These are phyloP conservation scores for Phytophthora pini DNA, from an alignment of 352 stramenopile species.

Conservation along the genomic window DNA sequence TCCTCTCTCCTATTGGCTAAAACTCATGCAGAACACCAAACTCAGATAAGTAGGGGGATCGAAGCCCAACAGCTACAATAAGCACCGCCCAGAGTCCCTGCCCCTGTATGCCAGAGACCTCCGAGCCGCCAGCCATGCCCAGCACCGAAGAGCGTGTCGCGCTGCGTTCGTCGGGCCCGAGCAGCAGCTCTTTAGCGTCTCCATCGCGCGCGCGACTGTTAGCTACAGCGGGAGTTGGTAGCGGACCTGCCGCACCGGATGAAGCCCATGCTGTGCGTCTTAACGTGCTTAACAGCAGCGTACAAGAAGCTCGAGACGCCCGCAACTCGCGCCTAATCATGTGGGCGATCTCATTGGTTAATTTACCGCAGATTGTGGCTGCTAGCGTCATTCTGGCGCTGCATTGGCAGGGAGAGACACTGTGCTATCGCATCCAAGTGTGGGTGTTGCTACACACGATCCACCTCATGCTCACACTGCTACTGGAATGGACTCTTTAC, in stretches of 20 bases:
- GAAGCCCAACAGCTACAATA: too few species aligned
- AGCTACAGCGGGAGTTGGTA: conserved; percentile 31
- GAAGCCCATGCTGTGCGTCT: conserved; percentile 83
- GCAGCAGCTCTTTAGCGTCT: conserved; percentile 28
- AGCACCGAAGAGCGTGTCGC: conserved; percentile 39
- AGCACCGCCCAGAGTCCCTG: not conserved
- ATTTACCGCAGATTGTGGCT: conserved; percentile 76
- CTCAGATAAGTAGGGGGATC: conserved; percentile 1
- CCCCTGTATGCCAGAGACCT: conserved; percentile 27
- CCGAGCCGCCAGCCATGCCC: conserved; percentile 28
- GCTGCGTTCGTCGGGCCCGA: conserved; percentile 25
- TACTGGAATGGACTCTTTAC: conserved; percentile 82
- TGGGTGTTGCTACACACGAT: conserved; percentile 83
- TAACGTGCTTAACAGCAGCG: conserved; percentile 86
- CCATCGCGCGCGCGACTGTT: conserved; percentile 38
- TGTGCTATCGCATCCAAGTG: conserved; percentile 86
- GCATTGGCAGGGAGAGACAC: conserved; percentile 72
- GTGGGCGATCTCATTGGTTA: conserved; percentile 78
- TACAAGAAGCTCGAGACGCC: conserved; percentile 80
- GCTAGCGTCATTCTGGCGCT: conserved; percentile 64
- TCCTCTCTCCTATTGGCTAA: conserved; percentile 9
- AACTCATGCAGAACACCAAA: conserved; percentile 8
- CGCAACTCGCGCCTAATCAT: conserved; percentile 85
- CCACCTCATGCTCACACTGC: conserved; percentile 70
- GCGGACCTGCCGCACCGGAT: conserved; percentile 42